A percentile compares a stretch with the other conserved stretches of the same genome.
Conservation (phyloP, 176 grass and related monocot genomes). For the Zoysia pacifica region DNA sequence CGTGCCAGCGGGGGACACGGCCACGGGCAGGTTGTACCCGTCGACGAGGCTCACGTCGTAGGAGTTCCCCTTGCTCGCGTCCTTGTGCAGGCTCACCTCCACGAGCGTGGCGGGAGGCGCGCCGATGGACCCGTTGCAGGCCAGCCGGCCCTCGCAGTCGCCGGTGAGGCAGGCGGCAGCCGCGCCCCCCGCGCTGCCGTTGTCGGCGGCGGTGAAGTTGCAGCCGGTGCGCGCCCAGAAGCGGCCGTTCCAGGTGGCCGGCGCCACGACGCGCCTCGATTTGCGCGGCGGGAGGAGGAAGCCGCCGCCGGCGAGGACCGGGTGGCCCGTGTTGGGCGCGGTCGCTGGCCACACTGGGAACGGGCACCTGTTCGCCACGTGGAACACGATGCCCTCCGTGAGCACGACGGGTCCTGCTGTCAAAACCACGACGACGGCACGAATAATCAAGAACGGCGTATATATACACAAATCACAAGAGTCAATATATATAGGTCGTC, state of each 20-base stretch:
- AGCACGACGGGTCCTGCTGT: neutral
- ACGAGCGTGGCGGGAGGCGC: slow-evolving; percentile 71
- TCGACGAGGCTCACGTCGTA: slow-evolving; percentile 89
- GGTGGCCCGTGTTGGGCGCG: slow-evolving; percentile 71
- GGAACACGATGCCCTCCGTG: slow-evolving; percentile 43
- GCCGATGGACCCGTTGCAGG: slow-evolving; percentile 80
- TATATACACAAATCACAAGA: neutral
- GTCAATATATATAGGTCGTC: neutral
- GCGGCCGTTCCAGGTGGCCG: slow-evolving; percentile 76
- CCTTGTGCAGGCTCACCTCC: slow-evolving; percentile 58
- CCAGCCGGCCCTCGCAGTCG: slow-evolving; percentile 68
- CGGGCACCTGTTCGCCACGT: slow-evolving; percentile 69
- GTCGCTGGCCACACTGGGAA: slow-evolving; percentile 83
- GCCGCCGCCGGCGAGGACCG: slow-evolving; percentile 63
- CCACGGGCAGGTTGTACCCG: slow-evolving; percentile 84
- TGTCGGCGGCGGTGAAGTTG: slow-evolving; percentile 33
- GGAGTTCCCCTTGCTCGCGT: slow-evolving; percentile 60
- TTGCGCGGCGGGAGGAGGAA: slow-evolving; percentile 65
- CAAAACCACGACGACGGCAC: neutral
- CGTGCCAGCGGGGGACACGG: slow-evolving; percentile 45
- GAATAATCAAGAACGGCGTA: neutral
- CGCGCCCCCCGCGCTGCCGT: neutral
- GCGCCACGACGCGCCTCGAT: slow-evolving; percentile 50
- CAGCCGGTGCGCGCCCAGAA: slow-evolving; percentile 83
- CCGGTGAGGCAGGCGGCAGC: slow-evolving; percentile 54